These are phyloP conservation scores for Candida krabiensis DNA, from an alignment of 805 yeast genomes.

Conservation along the genomic window DNA sequence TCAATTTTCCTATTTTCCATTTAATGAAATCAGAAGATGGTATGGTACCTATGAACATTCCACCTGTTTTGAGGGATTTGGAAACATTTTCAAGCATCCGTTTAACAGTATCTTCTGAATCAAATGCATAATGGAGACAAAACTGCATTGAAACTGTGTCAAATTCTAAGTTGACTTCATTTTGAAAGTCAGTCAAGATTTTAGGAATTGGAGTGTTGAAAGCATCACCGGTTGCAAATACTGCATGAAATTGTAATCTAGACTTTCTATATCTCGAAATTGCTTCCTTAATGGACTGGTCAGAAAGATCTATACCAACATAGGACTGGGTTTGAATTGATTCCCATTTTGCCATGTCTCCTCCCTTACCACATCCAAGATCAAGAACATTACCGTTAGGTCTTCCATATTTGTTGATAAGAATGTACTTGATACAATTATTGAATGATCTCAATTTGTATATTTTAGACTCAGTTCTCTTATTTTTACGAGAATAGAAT, in stretches of 20 bases:
- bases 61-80: slow-evolving; percentile 74
- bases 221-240: slow-evolving; percentile 91
- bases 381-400: slow-evolving; percentile 67
- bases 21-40: slow-evolving; percentile 87
- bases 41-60: slow-evolving; percentile 88
- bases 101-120: slow-evolving; percentile 76
- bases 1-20: slow-evolving; percentile 57
- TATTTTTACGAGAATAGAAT: slow-evolving; percentile 57
- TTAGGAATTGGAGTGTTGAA: slow-evolving; percentile 70
- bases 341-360: slow-evolving; percentile 90
- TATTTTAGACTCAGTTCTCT: slow-evolving; percentile 77
- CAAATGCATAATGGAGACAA: slow-evolving; percentile 93
- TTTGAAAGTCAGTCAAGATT: slow-evolving; percentile 60
- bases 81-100: slow-evolving; percentile 73
- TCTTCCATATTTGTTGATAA: slow-evolving; percentile 67
- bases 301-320: slow-evolving; percentile 90
- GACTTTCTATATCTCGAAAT: slow-evolving; percentile 65
- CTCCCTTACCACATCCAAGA: slow-evolving; percentile 97
- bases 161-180: slow-evolving; percentile 73
- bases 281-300: slow-evolving; percentile 84
- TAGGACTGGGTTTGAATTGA: slow-evolving; percentile 71
- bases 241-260: slow-evolving; percentile 45
- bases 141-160: slow-evolving; percentile 90
- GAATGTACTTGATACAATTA: slow-evolving; percentile 85
- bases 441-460: slow-evolving; percentile 85